Conservation (phyloP, 2,329 filamentous ascomycete genomes). For the Neurospora crassa region DNA sequence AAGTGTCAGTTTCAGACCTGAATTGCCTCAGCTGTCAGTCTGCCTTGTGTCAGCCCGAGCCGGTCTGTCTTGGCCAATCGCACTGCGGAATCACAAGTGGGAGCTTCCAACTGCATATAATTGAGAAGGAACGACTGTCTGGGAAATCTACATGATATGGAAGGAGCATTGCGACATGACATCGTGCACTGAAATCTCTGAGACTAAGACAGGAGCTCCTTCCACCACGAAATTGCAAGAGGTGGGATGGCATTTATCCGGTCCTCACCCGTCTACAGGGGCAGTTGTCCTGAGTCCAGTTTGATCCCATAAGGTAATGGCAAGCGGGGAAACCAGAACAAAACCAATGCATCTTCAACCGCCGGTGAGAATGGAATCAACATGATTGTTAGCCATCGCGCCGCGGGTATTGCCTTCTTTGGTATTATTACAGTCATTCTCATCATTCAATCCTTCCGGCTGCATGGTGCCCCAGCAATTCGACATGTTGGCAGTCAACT, state of each 20-base stretch:
- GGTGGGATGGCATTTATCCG: background rate
- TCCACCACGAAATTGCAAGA: too few relatives aligned
- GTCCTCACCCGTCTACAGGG: background rate
- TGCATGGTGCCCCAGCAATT: background rate
- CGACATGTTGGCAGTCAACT: slow-evolving; percentile 2
- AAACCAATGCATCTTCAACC: background rate
- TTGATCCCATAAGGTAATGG: background rate
- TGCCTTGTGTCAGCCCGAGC: too few relatives aligned
- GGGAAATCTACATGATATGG: too few relatives aligned
- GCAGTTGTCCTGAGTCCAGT: background rate
- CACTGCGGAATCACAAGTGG: too few relatives aligned
- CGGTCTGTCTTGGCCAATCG: too few relatives aligned
- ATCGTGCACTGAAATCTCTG: too few relatives aligned
- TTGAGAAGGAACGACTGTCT: too few relatives aligned
- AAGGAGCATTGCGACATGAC: too few relatives aligned
- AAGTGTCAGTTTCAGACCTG: too few relatives aligned
- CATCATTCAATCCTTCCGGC: background rate
- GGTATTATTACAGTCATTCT: slow-evolving; percentile 3
- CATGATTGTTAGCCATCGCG: slow-evolving; percentile 9
- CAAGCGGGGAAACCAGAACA: background rate
- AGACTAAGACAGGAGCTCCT: too few relatives aligned
- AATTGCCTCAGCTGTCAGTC: too few relatives aligned
- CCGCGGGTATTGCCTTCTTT: background rate
- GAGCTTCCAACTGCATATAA: too few relatives aligned
- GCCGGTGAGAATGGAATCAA: background rate